Conservation (phyloP, 805 yeast genomes). For the Teunomyces atbi region DNA sequence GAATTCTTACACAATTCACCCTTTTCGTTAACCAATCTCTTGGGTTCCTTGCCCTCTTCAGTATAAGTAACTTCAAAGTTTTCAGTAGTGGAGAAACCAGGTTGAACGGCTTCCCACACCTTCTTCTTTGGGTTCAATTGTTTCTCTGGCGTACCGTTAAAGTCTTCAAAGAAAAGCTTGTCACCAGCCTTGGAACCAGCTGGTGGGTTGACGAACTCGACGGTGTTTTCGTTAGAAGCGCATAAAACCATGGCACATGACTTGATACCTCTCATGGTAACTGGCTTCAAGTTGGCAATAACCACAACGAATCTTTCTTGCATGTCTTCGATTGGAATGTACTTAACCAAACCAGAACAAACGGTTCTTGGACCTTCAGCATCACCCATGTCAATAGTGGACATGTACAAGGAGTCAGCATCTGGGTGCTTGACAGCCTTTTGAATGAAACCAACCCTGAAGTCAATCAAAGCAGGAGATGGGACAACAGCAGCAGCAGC, state of each 20-base stretch:
- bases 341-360: conserved; percentile 93
- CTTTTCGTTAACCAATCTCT: conserved; percentile 70
- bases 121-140: conserved; percentile 97
- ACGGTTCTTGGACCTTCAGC: conserved; percentile 97
- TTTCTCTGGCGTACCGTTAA: conserved; percentile 83
- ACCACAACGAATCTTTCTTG: conserved; percentile 89
- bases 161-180: conserved; percentile 91
- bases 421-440: conserved; percentile 97
- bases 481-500: conserved; percentile 63
- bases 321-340: conserved; percentile 89
- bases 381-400: conserved; percentile 96
- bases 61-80: conserved; percentile 76
- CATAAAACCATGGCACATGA: conserved; percentile 97
- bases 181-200: conserved; percentile 92
- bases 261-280: conserved; percentile 95
- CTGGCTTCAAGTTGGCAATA: conserved; percentile 96
- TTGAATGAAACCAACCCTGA: conserved; percentile 94
- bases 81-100: conserved; percentile 79
- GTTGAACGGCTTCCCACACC: conserved; percentile 95
- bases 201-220: conserved; percentile 95
- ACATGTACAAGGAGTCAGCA: conserved; percentile 94
- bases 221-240: conserved; percentile 70
- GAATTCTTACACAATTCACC: conserved; percentile 78
- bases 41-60: conserved; percentile 72
- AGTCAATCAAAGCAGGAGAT: conserved; percentile 81